These are phyloP conservation scores for Biscogniauxia marginata DNA, from an alignment of 2,329 filamentous ascomycete genomes.

Conservation along the genomic window DNA sequence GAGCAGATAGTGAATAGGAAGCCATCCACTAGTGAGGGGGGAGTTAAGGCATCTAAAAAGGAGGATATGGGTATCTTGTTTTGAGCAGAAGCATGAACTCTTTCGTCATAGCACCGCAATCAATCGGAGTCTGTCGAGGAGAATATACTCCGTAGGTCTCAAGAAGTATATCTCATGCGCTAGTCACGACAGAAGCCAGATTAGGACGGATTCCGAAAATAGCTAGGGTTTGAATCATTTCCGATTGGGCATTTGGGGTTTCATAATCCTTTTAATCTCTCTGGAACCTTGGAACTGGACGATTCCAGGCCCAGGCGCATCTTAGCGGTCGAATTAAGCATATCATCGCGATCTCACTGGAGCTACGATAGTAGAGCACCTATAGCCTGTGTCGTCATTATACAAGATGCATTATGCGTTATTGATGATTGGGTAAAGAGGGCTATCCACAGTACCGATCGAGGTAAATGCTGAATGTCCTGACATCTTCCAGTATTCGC, in stretches of 20 bases:
- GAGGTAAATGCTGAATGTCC: background rate
- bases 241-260: constrained; percentile 10
- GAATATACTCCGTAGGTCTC: background rate
- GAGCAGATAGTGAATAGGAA: constrained; percentile 25
- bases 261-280: constrained; percentile 19
- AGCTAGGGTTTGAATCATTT: background rate
- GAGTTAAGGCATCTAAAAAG: constrained; percentile 4
- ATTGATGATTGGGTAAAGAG: constrained; percentile 17
- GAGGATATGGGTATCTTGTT: background rate
- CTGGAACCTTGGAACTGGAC: constrained; percentile 22
- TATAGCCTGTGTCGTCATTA: constrained; percentile 4
- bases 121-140: background rate
- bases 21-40: constrained; percentile 2
- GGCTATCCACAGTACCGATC: constrained; percentile 6
- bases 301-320: constrained; percentile 13
- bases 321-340: constrained; percentile 17
- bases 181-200: background rate
- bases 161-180: background rate
- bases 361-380: constrained; percentile 3
- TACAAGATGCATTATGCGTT: constrained; percentile 16
- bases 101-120: background rate
- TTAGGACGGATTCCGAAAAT: background rate
- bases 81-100: background rate
- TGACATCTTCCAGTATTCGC: constrained; percentile 2
- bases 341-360: constrained; percentile 4